phyloP scores from a whole-genome alignment of 495 filamentous ascomycete species.

The Aspergillus baeticus region DNA sequence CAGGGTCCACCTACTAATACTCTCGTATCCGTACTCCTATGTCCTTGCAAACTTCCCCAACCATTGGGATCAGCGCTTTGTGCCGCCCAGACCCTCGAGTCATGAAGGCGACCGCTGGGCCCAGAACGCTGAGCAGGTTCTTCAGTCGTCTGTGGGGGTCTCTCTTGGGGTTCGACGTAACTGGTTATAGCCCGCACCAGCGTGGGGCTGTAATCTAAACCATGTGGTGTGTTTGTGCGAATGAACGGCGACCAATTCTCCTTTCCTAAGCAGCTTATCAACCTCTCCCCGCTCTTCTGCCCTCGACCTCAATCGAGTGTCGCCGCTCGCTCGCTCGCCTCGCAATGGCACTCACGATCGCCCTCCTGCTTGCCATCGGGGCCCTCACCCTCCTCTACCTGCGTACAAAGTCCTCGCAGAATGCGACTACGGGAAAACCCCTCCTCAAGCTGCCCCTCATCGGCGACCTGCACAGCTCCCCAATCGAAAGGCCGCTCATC shows the following conservation, averaged over 20 bases:
- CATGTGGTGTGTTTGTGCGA: not conserved
- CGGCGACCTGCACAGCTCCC: constrained; percentile 28
- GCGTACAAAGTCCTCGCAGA: not conserved
- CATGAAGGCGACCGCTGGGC: too few relatives aligned
- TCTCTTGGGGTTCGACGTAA: too few relatives aligned
- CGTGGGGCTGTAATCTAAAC: not conserved
- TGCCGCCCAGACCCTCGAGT: too few relatives aligned
- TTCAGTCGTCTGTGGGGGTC: too few relatives aligned
- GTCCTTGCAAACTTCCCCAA: too few relatives aligned
- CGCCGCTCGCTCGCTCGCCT: too few relatives aligned
- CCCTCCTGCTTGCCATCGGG: constrained; percentile 1
- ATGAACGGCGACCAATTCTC: not conserved
- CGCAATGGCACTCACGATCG: not conserved
- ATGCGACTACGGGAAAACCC: not conserved
- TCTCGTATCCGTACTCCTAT: too few relatives aligned
- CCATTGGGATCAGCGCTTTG: too few relatives aligned
- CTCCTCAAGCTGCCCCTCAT: constrained; percentile 30
- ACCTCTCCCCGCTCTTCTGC: not conserved
- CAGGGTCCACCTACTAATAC: too few relatives aligned
- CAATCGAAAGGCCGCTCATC: constrained; percentile 22
- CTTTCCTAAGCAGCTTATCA: not conserved
- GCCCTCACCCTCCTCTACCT: constrained; percentile 13
- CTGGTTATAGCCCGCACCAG: too few relatives aligned
- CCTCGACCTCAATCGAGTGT: too few relatives aligned
- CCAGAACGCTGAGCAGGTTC: too few relatives aligned